A percentile compares a stretch with the other conserved stretches of the same genome.
Conservation (phyloP, 2,329 filamentous ascomycete genomes). For the Alternaria dauci region DNA sequence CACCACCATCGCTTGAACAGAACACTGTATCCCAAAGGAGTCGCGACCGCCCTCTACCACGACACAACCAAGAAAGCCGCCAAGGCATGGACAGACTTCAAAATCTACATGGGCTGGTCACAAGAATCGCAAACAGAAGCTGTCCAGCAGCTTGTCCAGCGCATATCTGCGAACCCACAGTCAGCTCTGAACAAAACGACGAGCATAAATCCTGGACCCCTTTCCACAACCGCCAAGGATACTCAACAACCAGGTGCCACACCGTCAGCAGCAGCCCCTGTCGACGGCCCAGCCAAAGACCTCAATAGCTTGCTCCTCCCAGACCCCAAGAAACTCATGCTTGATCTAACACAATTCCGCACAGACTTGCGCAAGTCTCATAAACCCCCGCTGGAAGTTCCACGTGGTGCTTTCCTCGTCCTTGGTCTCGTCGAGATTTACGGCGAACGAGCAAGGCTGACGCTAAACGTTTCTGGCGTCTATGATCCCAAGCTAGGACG, state of each 20-base stretch:
- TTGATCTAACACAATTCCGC: slow-evolving; percentile 41
- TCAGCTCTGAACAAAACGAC: slow-evolving; percentile 10
- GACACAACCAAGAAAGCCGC: slow-evolving; percentile 33
- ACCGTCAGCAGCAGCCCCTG: slow-evolving; percentile 15
- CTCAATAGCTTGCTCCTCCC: slow-evolving; percentile 34
- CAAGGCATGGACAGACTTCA: slow-evolving; percentile 34
- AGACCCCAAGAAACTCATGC: slow-evolving; percentile 33
- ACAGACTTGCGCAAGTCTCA: slow-evolving; percentile 35
- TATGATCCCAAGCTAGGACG: slow-evolving; percentile 56
- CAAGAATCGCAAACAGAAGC: slow-evolving; percentile 23
- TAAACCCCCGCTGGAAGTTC: slow-evolving; percentile 39
- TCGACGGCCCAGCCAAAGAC: slow-evolving; percentile 27
- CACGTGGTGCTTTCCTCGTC: slow-evolving; percentile 57
- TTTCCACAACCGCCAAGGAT: slow-evolving; percentile 22
- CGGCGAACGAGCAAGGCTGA: slow-evolving; percentile 53
- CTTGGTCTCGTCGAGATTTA: slow-evolving; percentile 57
- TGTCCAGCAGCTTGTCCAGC: slow-evolving; percentile 25
- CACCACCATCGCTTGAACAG: slow-evolving; percentile 51
- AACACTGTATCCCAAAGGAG: slow-evolving; percentile 32
- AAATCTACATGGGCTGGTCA: slow-evolving; percentile 37
- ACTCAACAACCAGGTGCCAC: slow-evolving; percentile 23
- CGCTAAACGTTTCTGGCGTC: slow-evolving; percentile 55
- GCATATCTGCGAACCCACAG: slow-evolving; percentile 13
- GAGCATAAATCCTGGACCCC: slow-evolving; percentile 13
- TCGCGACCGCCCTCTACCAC: slow-evolving; percentile 33